Conservation (phyloP, 2,329 filamentous ascomycete species). For the Chrysosporium queenslandicum region DNA sequence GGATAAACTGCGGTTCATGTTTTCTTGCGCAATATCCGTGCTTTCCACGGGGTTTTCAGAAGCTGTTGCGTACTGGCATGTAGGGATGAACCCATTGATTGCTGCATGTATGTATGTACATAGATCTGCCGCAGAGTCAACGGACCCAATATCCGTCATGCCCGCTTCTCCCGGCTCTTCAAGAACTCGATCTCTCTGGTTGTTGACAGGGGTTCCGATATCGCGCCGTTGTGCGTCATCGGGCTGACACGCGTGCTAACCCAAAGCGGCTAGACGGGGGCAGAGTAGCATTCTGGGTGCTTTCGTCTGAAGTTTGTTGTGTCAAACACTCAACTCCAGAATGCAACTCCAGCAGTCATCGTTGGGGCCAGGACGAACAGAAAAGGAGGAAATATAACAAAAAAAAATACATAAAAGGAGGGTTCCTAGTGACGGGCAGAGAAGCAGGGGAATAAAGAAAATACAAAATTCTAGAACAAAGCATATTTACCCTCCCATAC, state of each 20-base stretch:
- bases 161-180: not conserved
- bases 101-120: too few relatives aligned
- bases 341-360: not conserved
- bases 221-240: not conserved
- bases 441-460: not conserved
- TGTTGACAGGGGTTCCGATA: too few relatives aligned
- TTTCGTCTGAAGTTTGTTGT: not conserved
- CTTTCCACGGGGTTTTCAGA: too few relatives aligned
- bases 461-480: not conserved
- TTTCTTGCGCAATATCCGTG: too few relatives aligned
- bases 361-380: not conserved
- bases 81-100: too few relatives aligned
- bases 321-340: too few relatives aligned
- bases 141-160: too few relatives aligned
- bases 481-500: too few relatives aligned
- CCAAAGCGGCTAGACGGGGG: not conserved
- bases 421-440: not conserved
- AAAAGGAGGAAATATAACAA: not conserved
- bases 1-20: conserved; percentile 26
- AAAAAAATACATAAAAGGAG: not conserved
- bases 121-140: too few relatives aligned
- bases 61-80: too few relatives aligned
- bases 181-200: too few relatives aligned
- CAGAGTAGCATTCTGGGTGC: not conserved
- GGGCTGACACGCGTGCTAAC: not conserved